phyloP scores from a whole-genome alignment of 306 rosid species.

The Acacia acuminata region DNA sequence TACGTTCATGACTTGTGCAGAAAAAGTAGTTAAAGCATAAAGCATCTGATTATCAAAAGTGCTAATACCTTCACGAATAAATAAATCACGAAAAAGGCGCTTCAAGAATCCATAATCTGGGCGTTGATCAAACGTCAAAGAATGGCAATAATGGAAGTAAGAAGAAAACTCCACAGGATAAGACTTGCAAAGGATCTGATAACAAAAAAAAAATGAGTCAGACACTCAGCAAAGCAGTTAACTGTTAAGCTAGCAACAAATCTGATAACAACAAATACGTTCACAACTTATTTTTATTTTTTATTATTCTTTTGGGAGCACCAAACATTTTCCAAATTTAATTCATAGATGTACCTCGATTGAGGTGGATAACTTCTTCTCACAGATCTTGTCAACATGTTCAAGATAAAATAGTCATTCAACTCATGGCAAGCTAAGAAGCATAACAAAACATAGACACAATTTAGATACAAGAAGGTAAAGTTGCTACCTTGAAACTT shows the following conservation, averaged over 20 bases:
- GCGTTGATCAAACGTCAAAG: conserved; percentile 70
- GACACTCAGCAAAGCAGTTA: conserved; percentile 11
- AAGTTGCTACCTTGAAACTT: no score
- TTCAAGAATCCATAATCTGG: conserved; percentile 77
- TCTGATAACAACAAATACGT: no score
- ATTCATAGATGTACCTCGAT: conserved; percentile 54
- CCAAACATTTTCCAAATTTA: conserved; percentile 10
- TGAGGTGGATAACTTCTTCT: conserved; percentile 78
- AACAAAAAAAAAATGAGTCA: conserved; percentile 33
- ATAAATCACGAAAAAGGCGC: conserved; percentile 66
- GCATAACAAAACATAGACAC: no score
- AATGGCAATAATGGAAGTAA: conserved; percentile 72
- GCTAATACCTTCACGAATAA: conserved; percentile 57
- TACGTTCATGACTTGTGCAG: background rate
- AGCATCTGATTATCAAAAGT: background rate
- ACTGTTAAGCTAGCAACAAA: conserved; percentile 4
- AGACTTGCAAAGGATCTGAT: conserved; percentile 63
- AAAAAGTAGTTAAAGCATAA: conserved; percentile 23
- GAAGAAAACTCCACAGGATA: conserved; percentile 70
- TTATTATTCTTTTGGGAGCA: background rate
- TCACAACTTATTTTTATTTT: background rate
- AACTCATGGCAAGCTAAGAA: no score
- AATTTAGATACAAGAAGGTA: no score
- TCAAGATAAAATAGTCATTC: no score
- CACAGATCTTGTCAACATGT: conserved; percentile 79